Base-by-base conservation (phyloP, 176 grass and related monocot genomes). In the Phragmites australis region DNA sequence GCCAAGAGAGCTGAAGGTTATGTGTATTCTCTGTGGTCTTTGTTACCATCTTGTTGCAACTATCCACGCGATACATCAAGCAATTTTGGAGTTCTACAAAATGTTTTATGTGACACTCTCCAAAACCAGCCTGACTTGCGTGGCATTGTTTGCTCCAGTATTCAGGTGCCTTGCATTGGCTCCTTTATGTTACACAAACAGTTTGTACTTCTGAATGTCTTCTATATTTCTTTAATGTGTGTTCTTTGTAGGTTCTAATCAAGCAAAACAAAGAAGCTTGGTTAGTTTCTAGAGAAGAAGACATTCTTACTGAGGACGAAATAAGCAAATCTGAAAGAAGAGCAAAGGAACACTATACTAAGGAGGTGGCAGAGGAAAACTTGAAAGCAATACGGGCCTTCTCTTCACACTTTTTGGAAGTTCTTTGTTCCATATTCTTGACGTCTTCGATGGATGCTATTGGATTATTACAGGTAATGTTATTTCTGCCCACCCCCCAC, bases 11-110 rank as follows among this genome's bases (percentile, higher is more conserved):
- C 90, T 47, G 90, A 94, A 90, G 92, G 96, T 72, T 90, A 93
- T 51, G 79, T 93, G 54, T 95, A 91, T 84, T 92, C 92, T 73
- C 87, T 99, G 46, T 95, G 96, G 96, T 86, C 92, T 46, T 89
- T 99, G 84, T 91, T 99, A 40, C 88, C 92, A 71, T 93, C 96
- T 48, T 99, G 84, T 76, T 99, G 96, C 74, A 99, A 99, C 76
- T 99, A 93, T 87, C 72, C 96, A 57, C 57, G 75, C 87, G 96
- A 99, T 55, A 93, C 84, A 30, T 78, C 86, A 66, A 91, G 66
- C 84, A 88, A 77, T 37, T 93, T 99, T 78, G 69, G 60, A 57
- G 54, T 74, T 75, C 80, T 99, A 40, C 84, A 93, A 59, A 86
- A 77, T 75, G 71, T 95, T 47, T 83, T 95, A 47, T 93, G 92